Conservation (phyloP, 306 rosid species). For the Notholithocarpus densiflorus region DNA sequence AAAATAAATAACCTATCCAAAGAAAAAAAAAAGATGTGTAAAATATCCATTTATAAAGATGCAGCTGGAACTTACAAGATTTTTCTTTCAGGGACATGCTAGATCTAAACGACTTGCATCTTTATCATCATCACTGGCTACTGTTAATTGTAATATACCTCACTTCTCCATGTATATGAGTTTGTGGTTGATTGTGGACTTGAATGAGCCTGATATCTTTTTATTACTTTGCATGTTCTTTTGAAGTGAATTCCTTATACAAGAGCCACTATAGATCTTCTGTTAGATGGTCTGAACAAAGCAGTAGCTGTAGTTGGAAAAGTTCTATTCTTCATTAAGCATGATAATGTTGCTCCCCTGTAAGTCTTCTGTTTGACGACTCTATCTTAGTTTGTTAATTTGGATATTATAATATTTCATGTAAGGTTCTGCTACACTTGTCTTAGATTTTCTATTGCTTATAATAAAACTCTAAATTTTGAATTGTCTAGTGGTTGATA, state of each 20-base stretch:
- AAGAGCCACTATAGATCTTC: constrained; percentile 54
- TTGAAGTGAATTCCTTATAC: constrained; percentile 53
- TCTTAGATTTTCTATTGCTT: neutral
- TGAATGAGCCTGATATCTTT: constrained; percentile 2
- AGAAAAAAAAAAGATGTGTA: no score
- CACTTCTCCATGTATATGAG: constrained; percentile 10
- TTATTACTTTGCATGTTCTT: constrained; percentile 9
- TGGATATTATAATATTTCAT: neutral
- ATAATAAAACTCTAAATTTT: neutral
- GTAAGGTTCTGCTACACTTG: neutral
- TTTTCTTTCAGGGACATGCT: constrained; percentile 56
- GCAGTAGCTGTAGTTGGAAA: constrained; percentile 68
- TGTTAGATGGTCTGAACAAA: constrained; percentile 79
- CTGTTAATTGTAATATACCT: constrained; percentile 55
- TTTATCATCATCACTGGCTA: constrained; percentile 55
- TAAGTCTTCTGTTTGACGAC: constrained; percentile 46
- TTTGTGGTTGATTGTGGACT: constrained; percentile 20
- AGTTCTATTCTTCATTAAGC: constrained; percentile 70
- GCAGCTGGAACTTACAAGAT: constrained; percentile 20
- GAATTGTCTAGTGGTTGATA: neutral
- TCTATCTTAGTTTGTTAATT: constrained; percentile 16
- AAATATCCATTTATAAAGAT: neutral
- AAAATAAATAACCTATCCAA: neutral
- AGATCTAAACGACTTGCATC: constrained; percentile 61
- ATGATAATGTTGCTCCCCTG: constrained; percentile 73